Conservation (phyloP, 441 rosid species). For the Gossypium lobatum region DNA sequence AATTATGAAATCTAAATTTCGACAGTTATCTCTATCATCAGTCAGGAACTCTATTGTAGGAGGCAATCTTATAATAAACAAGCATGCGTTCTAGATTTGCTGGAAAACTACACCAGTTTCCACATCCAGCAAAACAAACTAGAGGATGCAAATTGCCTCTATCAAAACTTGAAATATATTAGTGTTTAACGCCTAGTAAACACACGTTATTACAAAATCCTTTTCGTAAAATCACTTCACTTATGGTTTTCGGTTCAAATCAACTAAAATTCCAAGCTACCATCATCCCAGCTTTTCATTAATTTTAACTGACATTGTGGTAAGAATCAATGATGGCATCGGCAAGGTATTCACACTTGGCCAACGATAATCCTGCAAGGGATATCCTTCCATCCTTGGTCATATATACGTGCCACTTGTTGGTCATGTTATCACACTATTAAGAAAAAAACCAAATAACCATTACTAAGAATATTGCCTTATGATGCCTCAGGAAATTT, state of each 20-base stretch:
- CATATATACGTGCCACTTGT: conserved; percentile 94
- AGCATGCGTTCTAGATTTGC: background rate
- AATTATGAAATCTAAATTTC: background rate
- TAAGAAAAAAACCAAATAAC: background rate
- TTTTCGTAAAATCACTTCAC: background rate
- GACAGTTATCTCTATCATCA: background rate
- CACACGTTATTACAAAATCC: conserved; percentile 21
- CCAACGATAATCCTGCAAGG: conserved; percentile 77
- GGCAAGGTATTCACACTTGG: conserved; percentile 85
- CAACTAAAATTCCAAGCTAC: conserved; percentile 10
- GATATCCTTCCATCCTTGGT: conserved; percentile 95
- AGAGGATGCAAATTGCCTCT: background rate
- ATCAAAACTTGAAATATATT: background rate
- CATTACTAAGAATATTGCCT: background rate
- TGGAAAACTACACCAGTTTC: background rate
- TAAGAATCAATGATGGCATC: conserved; percentile 72
- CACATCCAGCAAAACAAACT: background rate
- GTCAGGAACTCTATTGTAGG: background rate
- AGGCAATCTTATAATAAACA: background rate
- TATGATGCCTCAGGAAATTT: background rate
- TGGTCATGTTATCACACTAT: conserved; percentile 88
- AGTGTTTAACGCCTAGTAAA: background rate
- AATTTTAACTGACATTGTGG: conserved; percentile 63
- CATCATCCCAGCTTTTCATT: background rate
- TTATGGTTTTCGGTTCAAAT: conserved; percentile 2